Conservation (phyloP, 106 monocot genomes). For the Chionographis japonica region DNA sequence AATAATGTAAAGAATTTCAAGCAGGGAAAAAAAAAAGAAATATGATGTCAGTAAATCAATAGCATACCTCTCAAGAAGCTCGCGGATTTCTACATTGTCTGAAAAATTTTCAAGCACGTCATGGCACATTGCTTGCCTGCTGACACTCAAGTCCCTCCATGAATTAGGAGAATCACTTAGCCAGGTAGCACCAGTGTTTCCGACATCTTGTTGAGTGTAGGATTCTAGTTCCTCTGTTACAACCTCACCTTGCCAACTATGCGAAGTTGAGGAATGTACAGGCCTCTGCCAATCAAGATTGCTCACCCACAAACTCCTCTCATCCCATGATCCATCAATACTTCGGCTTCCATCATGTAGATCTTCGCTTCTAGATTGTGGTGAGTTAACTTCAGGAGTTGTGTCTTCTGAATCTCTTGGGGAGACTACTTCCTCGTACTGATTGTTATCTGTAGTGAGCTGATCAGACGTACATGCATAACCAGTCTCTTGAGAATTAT, state of each 20-base stretch:
- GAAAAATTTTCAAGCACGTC: slow-evolving; percentile 32
- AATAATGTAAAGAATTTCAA: not conserved
- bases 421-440: slow-evolving; percentile 12
- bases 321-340: slow-evolving; percentile 36
- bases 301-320: slow-evolving; percentile 33
- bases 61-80: slow-evolving; percentile 54
- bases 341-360: slow-evolving; percentile 23
- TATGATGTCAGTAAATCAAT: not conserved
- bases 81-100: slow-evolving; percentile 46
- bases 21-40: not conserved
- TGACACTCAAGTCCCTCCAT: slow-evolving; percentile 23
- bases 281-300: slow-evolving; percentile 34
- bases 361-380: slow-evolving; percentile 18
- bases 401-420: slow-evolving; percentile 10
- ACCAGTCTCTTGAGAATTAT: not conserved
- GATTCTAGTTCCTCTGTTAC: slow-evolving; percentile 24
- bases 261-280: slow-evolving; percentile 15
- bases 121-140: not conserved
- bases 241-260: slow-evolving; percentile 25
- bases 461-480: not conserved
- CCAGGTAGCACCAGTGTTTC: slow-evolving; percentile 18
- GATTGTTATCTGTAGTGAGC: slow-evolving; percentile 3
- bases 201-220: slow-evolving; percentile 5
- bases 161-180: slow-evolving; percentile 21
- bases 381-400: slow-evolving; percentile 14